phyloP scores from a whole-genome alignment of 768 basidiomycete genomes.

The Boletus huronensis region DNA sequence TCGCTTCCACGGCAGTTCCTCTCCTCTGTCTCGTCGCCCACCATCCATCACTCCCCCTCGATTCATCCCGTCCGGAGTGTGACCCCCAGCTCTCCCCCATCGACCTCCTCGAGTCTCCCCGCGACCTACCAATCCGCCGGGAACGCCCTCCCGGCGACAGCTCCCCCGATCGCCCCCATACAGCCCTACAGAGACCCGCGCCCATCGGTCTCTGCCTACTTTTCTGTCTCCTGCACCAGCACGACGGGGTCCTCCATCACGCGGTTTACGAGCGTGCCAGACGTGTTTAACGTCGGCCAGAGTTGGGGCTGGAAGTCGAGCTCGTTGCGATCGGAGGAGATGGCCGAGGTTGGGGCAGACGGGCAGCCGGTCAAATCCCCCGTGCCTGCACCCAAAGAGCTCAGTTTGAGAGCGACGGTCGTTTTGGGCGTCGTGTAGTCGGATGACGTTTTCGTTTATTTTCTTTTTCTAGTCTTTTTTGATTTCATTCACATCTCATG shows the following conservation, averaged over 20 bases:
- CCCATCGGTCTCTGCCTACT: slow-evolving; percentile 70
- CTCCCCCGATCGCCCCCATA: slow-evolving; percentile 44
- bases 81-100: slow-evolving; percentile 36
- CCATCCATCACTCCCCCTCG: slow-evolving; percentile 43
- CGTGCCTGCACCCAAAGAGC: slow-evolving; percentile 36
- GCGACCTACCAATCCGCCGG: slow-evolving; percentile 23
- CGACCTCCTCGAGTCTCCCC: slow-evolving; percentile 17
- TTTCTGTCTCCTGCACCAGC: slow-evolving; percentile 77
- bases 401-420: slow-evolving; percentile 76
- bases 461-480: neutral
- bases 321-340: slow-evolving; percentile 49
- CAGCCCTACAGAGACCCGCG: slow-evolving; percentile 80
- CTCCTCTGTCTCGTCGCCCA: slow-evolving; percentile 24
- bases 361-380: slow-evolving; percentile 30
- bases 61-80: slow-evolving; percentile 46
- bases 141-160: slow-evolving; percentile 38
- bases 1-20: slow-evolving; percentile 32
- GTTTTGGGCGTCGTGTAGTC: slow-evolving; percentile 68
- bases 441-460: neutral
- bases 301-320: slow-evolving; percentile 92
- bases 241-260: slow-evolving; percentile 80
- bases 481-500: neutral
- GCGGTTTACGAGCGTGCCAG: slow-evolving; percentile 81
- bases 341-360: slow-evolving; percentile 38
- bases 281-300: slow-evolving; percentile 79